Conservation (phyloP, 2,329 filamentous ascomycete genomes). For the Colletotrichum caudatum region DNA sequence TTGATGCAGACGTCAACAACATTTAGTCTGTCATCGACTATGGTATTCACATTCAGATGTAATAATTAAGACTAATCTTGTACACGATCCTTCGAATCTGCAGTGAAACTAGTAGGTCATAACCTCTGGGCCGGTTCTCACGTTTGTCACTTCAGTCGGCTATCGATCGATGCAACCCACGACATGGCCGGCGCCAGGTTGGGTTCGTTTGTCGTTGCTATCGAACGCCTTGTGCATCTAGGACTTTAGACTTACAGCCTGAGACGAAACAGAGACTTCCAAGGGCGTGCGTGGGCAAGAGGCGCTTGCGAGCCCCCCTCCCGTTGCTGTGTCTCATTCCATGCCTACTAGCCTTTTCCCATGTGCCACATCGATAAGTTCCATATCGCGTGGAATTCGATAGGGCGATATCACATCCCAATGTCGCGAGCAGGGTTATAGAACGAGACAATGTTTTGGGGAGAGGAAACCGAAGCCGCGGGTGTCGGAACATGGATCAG, state of each 20-base stretch:
- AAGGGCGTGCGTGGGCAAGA: background rate
- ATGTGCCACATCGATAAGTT: background rate
- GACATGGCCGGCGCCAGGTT: too few relatives aligned
- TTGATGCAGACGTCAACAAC: background rate
- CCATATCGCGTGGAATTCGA: background rate
- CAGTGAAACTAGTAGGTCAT: background rate
- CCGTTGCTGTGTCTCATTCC: background rate
- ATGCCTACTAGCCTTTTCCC: background rate
- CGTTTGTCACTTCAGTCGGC: background rate
- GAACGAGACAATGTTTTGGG: too few relatives aligned
- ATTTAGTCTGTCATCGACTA: slow-evolving; percentile 3
- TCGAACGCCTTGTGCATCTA: background rate
- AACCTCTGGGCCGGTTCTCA: too few relatives aligned
- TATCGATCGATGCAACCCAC: background rate
- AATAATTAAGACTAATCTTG: slow-evolving; percentile 38
- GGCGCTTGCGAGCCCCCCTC: background rate
- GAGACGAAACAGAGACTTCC: slow-evolving; percentile 17
- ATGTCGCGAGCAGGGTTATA: background rate
- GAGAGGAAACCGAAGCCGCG: background rate
- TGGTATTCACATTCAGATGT: slow-evolving; percentile 33
- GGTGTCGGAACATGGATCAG: background rate
- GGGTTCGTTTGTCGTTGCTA: background rate
- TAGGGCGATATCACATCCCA: background rate
- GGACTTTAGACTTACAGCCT: background rate
- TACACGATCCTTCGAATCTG: background rate